phyloP scores from a whole-genome alignment of 352 stramenopile species.

The Pythium rishiriense region DNA sequence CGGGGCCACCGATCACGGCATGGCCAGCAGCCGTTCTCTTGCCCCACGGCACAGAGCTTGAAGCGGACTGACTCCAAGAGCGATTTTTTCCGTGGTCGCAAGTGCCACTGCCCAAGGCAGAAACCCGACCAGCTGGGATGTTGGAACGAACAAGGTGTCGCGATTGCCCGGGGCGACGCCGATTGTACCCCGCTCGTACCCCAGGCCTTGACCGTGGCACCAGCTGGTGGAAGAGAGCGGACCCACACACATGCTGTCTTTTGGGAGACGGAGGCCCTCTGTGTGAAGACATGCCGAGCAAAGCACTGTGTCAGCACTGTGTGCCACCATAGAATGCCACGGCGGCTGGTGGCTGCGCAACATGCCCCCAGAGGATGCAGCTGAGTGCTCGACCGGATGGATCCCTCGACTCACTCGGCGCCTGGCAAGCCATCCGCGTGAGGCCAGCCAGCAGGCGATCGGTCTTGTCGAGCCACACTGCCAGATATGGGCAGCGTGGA shows the following conservation, averaged over 20 bases:
- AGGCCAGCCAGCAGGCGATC: not conserved
- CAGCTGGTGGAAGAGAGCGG: slow-evolving; percentile 3
- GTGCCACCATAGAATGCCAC: not conserved
- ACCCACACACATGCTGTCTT: not conserved
- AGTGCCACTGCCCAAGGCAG: not conserved
- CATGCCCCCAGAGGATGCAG: not conserved
- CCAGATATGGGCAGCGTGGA: not conserved
- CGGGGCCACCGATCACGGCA: not conserved
- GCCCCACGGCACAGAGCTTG: not conserved
- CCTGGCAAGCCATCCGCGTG: not conserved
- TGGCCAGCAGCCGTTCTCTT: too few relatives aligned
- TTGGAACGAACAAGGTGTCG: not conserved
- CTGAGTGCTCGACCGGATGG: slow-evolving; percentile 5
- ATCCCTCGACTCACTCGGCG: not conserved
- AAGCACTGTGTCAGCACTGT: not conserved
- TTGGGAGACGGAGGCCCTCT: not conserved
- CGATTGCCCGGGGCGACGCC: not conserved
- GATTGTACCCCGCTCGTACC: not conserved
- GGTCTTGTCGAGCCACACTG: not conserved
- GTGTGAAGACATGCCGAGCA: not conserved
- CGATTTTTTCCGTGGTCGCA: too few relatives aligned
- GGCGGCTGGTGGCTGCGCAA: slow-evolving; percentile 1
- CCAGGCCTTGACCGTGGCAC: not conserved
- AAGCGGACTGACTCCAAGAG: slow-evolving; percentile 11
- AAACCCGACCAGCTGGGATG: slow-evolving; percentile 1